A percentile compares a stretch with the other conserved stretches of the same genome.
These are phyloP conservation scores for Poronia punctata DNA, from an alignment of 495 filamentous ascomycete species.

Conservation along the genomic window DNA sequence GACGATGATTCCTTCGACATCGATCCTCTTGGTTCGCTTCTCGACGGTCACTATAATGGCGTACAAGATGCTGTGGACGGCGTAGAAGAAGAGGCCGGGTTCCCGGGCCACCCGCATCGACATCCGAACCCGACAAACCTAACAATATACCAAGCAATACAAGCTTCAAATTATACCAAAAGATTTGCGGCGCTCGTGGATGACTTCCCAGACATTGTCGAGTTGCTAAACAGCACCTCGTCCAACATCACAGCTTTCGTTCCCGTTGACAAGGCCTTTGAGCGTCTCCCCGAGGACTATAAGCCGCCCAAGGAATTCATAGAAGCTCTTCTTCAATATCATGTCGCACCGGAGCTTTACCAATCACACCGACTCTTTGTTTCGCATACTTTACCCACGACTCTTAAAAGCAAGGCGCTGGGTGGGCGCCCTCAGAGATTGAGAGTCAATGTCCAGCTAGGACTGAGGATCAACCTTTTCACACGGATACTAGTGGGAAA, in stretches of 20 bases:
- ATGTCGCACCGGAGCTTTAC: slow-evolving; percentile 58
- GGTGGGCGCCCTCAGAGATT: slow-evolving; percentile 61
- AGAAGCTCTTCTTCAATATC: slow-evolving; percentile 61
- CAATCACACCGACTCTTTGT: slow-evolving; percentile 49
- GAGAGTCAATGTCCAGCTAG: slow-evolving; percentile 50
- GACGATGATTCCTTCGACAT: slow-evolving; percentile 8
- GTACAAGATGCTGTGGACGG: not conserved
- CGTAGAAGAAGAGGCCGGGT: not conserved
- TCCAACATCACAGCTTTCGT: slow-evolving; percentile 75
- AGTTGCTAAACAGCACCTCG: slow-evolving; percentile 59
- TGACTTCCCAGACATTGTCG: slow-evolving; percentile 60
- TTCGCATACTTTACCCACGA: slow-evolving; percentile 65
- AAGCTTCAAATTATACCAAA: slow-evolving; percentile 62
- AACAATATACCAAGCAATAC: slow-evolving; percentile 74
- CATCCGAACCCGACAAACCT: slow-evolving; percentile 42
- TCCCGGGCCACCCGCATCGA: slow-evolving; percentile 11
- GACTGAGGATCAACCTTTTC: slow-evolving; percentile 67
- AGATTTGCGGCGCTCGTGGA: slow-evolving; percentile 68
- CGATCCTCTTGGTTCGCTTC: slow-evolving; percentile 15
- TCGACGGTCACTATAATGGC: slow-evolving; percentile 15
- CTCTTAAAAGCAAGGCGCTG: slow-evolving; percentile 47
- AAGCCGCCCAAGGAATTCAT: slow-evolving; percentile 58
- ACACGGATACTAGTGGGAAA: slow-evolving; percentile 57
- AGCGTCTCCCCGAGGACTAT: slow-evolving; percentile 48
- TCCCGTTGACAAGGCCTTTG: slow-evolving; percentile 67